A percentile compares a stretch with the other conserved stretches of the same genome.
These are phyloP conservation scores for Hypoxylon subgilvum DNA, from an alignment of 495 filamentous ascomycete species.

Conservation along the genomic window DNA sequence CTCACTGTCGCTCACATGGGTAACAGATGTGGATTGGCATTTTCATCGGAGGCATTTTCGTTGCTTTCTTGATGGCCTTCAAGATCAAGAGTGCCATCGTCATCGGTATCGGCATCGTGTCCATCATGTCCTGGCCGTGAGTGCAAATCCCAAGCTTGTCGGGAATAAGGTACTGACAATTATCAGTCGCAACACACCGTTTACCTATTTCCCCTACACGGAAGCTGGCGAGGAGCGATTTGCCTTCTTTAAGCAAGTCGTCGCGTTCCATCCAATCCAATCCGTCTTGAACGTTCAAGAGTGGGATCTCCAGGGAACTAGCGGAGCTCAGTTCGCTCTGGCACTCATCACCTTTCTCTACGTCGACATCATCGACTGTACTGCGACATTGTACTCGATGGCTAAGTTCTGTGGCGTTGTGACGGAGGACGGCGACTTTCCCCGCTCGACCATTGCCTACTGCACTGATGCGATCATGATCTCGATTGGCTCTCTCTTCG, in stretches of 20 bases:
- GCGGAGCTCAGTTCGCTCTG: slow-evolving; percentile 67
- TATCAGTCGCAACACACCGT: slow-evolving; percentile 64
- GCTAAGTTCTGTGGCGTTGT: slow-evolving; percentile 72
- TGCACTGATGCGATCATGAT: slow-evolving; percentile 72
- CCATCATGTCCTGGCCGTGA: slow-evolving; percentile 79
- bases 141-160: slow-evolving; percentile 20
- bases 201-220: slow-evolving; percentile 81
- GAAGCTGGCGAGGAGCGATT: slow-evolving; percentile 67
- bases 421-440: slow-evolving; percentile 65
- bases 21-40: slow-evolving; percentile 75
- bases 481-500: slow-evolving; percentile 77
- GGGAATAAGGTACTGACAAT: slow-evolving; percentile 24
- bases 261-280: slow-evolving; percentile 77
- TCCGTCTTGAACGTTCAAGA: slow-evolving; percentile 67
- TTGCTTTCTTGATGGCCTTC: slow-evolving; percentile 79
- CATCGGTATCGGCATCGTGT: slow-evolving; percentile 80
- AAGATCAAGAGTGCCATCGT: slow-evolving; percentile 79
- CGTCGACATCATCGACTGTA: slow-evolving; percentile 77
- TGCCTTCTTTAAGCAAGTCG: slow-evolving; percentile 79
- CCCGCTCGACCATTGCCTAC: slow-evolving; percentile 54
- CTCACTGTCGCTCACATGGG: slow-evolving; percentile 23
- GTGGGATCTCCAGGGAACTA: slow-evolving; percentile 63
- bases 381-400: slow-evolving; percentile 77
- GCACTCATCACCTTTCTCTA: slow-evolving; percentile 86
- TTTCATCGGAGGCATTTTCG: slow-evolving; percentile 77